Evolutionary conservation across 805 yeast genomes (phyloP).

Genomic region (Hanseniaspora valbyensis): DNA sequence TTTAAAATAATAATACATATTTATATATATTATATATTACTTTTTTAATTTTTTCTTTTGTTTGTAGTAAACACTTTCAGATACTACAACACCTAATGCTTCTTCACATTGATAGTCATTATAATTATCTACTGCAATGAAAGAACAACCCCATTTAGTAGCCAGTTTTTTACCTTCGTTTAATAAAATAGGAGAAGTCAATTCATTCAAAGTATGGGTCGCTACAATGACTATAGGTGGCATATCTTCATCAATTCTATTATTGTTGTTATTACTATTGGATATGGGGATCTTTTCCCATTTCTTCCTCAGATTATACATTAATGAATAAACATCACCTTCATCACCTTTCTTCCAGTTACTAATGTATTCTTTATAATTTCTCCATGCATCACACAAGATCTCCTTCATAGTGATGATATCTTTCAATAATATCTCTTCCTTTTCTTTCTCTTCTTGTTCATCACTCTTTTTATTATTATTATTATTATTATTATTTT

Average conservation of each 20-base stretch:
- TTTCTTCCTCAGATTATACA: conserved; percentile 45
- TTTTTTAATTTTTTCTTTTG: neutral
- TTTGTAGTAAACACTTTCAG: conserved; percentile 8
- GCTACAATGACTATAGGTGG: conserved; percentile 64
- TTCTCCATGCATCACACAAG: conserved; percentile 64
- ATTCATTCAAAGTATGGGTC: conserved; percentile 47
- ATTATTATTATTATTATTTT: conserved; percentile 16
- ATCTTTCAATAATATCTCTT: conserved; percentile 20
- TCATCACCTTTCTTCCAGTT: conserved; percentile 57
- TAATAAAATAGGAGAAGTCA: conserved; percentile 50
- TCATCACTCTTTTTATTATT: conserved; percentile 15
- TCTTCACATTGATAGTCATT: conserved; percentile 44
- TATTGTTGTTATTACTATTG: conserved; percentile 19
- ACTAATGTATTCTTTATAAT: conserved; percentile 43
- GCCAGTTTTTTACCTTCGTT: conserved; percentile 51
- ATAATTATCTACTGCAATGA: conserved; percentile 49
- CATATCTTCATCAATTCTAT: conserved; percentile 23
- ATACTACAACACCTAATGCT: conserved; percentile 34
- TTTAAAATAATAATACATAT: no score
- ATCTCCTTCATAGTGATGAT: conserved; percentile 42
- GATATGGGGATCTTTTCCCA: conserved; percentile 35
- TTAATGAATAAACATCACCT: conserved; percentile 52
- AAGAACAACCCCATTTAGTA: conserved; percentile 52
- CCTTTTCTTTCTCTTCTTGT: conserved; percentile 22
- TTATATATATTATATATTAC: no score